Evolutionary conservation across 306 rosid genomes (phyloP), one percentile per base, ranked within the genome.

Genomic region (Dalbergia oliveri): DNA sequence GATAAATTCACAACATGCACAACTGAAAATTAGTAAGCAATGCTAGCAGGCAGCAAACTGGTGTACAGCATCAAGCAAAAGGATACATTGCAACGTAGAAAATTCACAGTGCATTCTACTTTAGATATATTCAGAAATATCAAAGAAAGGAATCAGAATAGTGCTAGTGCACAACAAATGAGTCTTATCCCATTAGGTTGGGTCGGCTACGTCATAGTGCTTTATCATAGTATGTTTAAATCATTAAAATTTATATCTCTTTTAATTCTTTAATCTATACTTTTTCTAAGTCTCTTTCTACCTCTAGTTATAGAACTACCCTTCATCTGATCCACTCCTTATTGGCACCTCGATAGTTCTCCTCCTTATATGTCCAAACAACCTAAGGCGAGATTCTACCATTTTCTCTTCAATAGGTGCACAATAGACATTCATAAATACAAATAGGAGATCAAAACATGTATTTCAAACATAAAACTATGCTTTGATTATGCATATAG

Each of bases 111-210:
- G 57, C 59, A 45, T 19, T 56, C 74, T 54, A 21, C 50, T 71
- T 63, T 34, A 64, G 18, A 80, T 54, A 9, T 79, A n/a, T 11
- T 19, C 35, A 72, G 58, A 31, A 69, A 14, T 54, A 39, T 61
- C 47, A 62, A 58, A 69, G 41, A 43, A 76, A 76, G 54, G 60
- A 34, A 71, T 60, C 41, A 65, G 26, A 77, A 18, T 13, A 11
- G 13, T 9, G 58, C 63, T 13, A 11, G 13, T 9, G 58, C 63
- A 65, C 31, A 58, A 35, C 18, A 33, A 44, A 4, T 37, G 4
- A 37, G 41, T 37, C 41, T 37, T 3, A 6, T 37, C 41, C 41
- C 41, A 37, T 4, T 37, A 37, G 7, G 5, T 37, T 37, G 41
- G 41, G 41, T 37, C 41, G 2, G 41, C 41, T 37, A 37, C 41